Conservation (phyloP, 129 eudicot species). For the Lactuca saligna region DNA sequence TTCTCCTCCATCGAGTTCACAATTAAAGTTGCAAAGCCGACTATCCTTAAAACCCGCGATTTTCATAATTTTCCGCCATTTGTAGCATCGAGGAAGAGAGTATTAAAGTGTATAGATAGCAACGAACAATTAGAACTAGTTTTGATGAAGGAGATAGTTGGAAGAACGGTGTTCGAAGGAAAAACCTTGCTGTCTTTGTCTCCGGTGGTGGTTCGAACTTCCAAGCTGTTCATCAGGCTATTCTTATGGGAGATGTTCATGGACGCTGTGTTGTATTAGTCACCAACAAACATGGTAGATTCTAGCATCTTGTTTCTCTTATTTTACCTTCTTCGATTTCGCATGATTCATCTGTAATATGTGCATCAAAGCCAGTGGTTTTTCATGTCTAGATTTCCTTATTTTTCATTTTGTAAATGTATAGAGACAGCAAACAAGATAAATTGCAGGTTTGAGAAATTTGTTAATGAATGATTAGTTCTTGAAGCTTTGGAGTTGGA, state of each 20-base stretch:
- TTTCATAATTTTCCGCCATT: background rate
- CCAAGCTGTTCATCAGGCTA: constrained; percentile 58
- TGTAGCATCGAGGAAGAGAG: background rate
- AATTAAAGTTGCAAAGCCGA: background rate
- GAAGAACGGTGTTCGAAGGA: constrained; percentile 31
- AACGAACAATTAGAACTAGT: constrained; percentile 19
- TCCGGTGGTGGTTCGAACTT: constrained; percentile 93
- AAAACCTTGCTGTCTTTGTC: constrained; percentile 76
- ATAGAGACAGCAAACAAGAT: constrained; percentile 27
- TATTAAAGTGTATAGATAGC: constrained; percentile 20
- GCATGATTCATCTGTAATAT: background rate
- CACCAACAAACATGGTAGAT: constrained; percentile 62
- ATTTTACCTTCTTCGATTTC: background rate
- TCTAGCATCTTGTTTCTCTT: background rate
- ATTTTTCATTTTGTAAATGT: background rate
- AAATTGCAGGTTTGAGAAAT: too few species aligned
- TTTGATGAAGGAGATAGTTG: constrained; percentile 21
- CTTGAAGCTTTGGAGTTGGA: too few species aligned
- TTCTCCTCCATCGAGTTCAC: constrained; percentile 15
- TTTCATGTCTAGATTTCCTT: background rate
- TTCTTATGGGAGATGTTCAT: constrained; percentile 46
- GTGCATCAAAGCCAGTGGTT: too few species aligned
- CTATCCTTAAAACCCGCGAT: constrained; percentile 10
- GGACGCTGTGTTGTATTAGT: constrained; percentile 72
- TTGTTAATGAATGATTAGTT: too few species aligned